These are phyloP conservation scores for Phytophthora sojae DNA, from an alignment of 352 stramenopile genomes.

Conservation along the genomic window DNA sequence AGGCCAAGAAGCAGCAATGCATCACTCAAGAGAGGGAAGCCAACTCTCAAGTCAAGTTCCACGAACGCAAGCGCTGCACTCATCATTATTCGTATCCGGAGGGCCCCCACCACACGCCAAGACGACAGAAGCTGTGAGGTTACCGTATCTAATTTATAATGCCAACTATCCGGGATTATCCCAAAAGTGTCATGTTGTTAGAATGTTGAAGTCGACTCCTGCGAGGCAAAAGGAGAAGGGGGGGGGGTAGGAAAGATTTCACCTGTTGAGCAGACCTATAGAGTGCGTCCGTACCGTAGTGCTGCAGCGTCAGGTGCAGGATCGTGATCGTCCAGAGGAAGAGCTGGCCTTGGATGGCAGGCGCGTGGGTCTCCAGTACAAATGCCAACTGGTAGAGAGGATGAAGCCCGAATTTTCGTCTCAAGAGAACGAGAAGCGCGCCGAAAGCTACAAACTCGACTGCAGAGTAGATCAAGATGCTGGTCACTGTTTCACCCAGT, in stretches of 20 bases:
- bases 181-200: background rate
- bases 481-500: constrained; percentile 8
- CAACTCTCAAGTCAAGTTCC: background rate
- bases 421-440: constrained; percentile 21
- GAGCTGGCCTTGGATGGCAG: constrained; percentile 28
- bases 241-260: background rate
- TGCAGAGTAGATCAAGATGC: constrained; percentile 21
- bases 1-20: background rate
- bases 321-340: constrained; percentile 41
- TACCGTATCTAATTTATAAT: background rate
- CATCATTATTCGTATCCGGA: background rate
- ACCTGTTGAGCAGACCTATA: too few relatives aligned
- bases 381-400: constrained; percentile 44
- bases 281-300: constrained; percentile 26
- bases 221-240: background rate
- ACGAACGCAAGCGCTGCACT: constrained; percentile 13
- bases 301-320: constrained; percentile 33
- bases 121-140: background rate
- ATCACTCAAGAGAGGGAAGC: background rate
- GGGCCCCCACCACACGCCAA: background rate
- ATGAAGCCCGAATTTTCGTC: constrained; percentile 29
- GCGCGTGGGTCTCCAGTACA: constrained; percentile 41
- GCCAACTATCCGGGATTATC: background rate
- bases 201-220: constrained; percentile 32
- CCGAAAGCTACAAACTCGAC: constrained; percentile 29